Evolutionary conservation across 192 early-diverging fungal species (phyloP), one percentile per base, ranked within the genome.

Genomic region (Coemansia sp.): DNA sequence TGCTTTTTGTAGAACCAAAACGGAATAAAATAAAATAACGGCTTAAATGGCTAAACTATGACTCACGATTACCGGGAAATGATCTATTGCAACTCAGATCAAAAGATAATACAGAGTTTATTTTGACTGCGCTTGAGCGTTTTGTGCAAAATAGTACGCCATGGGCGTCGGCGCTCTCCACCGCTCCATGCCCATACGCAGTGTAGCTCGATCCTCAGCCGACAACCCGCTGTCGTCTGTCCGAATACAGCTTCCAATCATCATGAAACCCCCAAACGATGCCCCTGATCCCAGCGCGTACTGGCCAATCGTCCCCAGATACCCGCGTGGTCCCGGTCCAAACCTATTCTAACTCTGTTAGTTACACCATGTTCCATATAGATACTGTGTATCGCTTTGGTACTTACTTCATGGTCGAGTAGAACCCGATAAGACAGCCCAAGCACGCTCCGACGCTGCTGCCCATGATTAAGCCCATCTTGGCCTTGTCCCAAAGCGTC

Each of bases 261-360:
- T 82, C 89, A 93, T 90, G 55, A 93, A 93, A 56, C 90, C 88
- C 19, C 88, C 90, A 78, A 93, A 93, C 25, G 86, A 89, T n/a
- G 89, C 89, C 12, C 87, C 89, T 44, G 89, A 90, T 2, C 86
- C 83, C 40, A 88, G 57, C 85, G 90, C 88, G 22, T 87, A 89
- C 66, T 86, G 87, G 3, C 89, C 86, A n/a, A 93, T 83, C 1
- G 83, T 89, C 36, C 84, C 74, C 7, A 93, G 68, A 56, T 88
- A 85, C 46, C 91, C 91, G 38, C 84, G 84, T 5, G 82, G 79
- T 5, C 90, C 89, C 28, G 87, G 84, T 19, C 91, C 91, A 65
- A 86, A 85, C 57, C 90, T 89, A 73, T 12, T 15, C 26, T 17
- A 38, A 12, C 15, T 57, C 21, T 19, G 62, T 52, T 52, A 62